A percentile compares a stretch with the other conserved stretches of the same genome.
Evolutionary conservation across 441 rosid species (phyloP).

Genomic region (Gossypium trilobum): DNA sequence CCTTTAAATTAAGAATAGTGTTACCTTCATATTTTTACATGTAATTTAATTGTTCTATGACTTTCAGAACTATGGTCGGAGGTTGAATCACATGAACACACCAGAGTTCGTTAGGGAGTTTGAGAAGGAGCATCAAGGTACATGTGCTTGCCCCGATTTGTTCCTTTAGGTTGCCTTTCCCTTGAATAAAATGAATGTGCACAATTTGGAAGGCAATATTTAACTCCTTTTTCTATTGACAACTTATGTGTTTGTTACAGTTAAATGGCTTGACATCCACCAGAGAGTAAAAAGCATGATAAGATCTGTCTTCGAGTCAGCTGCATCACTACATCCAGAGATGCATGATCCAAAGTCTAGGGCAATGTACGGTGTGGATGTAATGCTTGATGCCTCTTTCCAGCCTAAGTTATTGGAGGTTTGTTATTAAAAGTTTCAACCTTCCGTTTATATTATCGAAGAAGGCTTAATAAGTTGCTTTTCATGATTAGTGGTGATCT

Average conservation of each 20-base stretch:
- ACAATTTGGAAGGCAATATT: neutral
- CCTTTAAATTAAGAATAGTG: neutral
- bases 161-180: neutral
- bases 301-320: conserved; percentile 65
- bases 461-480: neutral
- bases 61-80: conserved; percentile 76
- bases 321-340: conserved; percentile 70
- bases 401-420: conserved; percentile 88
- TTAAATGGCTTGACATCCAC: conserved; percentile 72
- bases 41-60: neutral
- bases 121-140: conserved; percentile 79
- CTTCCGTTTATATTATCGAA: neutral
- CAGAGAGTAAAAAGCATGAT: conserved; percentile 51
- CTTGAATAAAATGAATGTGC: neutral
- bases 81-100: conserved; percentile 68
- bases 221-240: conserved; percentile 1
- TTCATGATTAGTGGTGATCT: neutral
- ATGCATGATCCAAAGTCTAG: conserved; percentile 73
- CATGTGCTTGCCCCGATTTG: neutral
- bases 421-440: conserved; percentile 18
- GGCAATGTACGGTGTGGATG: conserved; percentile 84
- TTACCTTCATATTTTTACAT: neutral
- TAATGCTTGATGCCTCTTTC: conserved; percentile 70
- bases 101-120: conserved; percentile 74
- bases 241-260: conserved; percentile 30